Percentiles rank a stretch among this genome's conserved stretches.
Evolutionary conservation across 345 rosid genomes (phyloP).

Genomic region (Combretum micranthum): DNA sequence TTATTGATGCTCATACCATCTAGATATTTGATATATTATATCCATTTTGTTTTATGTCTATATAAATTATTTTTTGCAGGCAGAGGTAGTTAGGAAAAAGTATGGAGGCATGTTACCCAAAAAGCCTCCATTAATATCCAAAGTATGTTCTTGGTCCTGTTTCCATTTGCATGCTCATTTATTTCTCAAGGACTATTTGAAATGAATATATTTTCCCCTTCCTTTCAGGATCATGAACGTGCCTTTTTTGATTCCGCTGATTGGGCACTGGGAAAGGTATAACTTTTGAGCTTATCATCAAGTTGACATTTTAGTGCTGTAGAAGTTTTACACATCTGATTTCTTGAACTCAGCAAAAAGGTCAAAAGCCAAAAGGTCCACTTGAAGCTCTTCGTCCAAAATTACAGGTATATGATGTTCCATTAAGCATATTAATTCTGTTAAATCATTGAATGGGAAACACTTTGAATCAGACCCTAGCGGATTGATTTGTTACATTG

Average conservation of each 20-base stretch:
- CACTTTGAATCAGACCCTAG: too few species aligned
- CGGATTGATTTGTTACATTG: too few species aligned
- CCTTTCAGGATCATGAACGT: slow-evolving; percentile 65
- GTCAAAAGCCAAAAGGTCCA: slow-evolving; percentile 75
- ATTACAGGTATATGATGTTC: slow-evolving; percentile 45
- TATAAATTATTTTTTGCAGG: slow-evolving; percentile 26
- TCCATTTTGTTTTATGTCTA: not conserved
- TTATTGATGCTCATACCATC: not conserved
- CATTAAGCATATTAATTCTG: too few species aligned
- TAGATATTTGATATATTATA: not conserved
- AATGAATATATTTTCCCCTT: slow-evolving; percentile 10
- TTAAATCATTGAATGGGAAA: too few species aligned
- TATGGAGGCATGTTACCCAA: slow-evolving; percentile 64
- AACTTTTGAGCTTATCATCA: slow-evolving; percentile 1
- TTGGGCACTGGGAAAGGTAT: slow-evolving; percentile 90
- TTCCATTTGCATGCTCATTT: not conserved
- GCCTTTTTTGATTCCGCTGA: slow-evolving; percentile 94
- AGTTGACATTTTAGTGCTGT: not conserved
- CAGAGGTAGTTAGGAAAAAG: slow-evolving; percentile 54
- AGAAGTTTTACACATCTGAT: not conserved
- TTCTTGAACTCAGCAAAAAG: slow-evolving; percentile 47
- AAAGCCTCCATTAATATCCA: slow-evolving; percentile 74
- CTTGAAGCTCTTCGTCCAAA: slow-evolving; percentile 86
- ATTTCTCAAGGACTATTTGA: slow-evolving; percentile 2
- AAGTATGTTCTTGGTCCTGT: slow-evolving; percentile 26